These are phyloP conservation scores for Arctostaphylos glauca DNA, from an alignment of 148 eudicot genomes.

Conservation along the genomic window DNA sequence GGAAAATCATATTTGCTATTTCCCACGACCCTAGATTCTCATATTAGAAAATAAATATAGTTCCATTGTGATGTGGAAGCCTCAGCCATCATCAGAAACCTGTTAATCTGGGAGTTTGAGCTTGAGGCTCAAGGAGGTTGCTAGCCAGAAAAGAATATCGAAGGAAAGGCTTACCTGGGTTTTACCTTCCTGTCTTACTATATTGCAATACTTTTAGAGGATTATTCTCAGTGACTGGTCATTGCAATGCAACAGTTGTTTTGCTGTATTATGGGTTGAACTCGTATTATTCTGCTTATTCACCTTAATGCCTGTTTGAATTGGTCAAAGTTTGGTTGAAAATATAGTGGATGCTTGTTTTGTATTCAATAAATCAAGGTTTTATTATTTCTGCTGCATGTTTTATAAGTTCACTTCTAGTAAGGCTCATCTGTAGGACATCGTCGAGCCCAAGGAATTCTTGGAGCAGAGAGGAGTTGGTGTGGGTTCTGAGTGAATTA, in stretches of 20 bases:
- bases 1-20: neutral
- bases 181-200: neutral
- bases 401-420: neutral
- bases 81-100: neutral
- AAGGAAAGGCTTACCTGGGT: neutral
- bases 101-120: neutral
- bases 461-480: slow-evolving; percentile 61
- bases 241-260: neutral
- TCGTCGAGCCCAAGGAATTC: slow-evolving; percentile 72
- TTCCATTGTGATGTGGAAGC: neutral
- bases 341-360: neutral
- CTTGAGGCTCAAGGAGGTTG: neutral
- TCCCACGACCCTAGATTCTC: neutral
- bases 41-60: neutral
- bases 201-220: neutral
- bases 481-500: slow-evolving; percentile 46
- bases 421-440: neutral
- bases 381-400: neutral
- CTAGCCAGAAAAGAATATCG: too few relatives aligned
- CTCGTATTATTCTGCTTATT: neutral
- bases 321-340: neutral
- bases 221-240: neutral
- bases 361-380: neutral
- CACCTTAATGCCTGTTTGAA: neutral
- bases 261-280: neutral